Base-by-base conservation (phyloP, 1,284 basidiomycete genomes). In the Papiliotrema terrestris region DNA sequence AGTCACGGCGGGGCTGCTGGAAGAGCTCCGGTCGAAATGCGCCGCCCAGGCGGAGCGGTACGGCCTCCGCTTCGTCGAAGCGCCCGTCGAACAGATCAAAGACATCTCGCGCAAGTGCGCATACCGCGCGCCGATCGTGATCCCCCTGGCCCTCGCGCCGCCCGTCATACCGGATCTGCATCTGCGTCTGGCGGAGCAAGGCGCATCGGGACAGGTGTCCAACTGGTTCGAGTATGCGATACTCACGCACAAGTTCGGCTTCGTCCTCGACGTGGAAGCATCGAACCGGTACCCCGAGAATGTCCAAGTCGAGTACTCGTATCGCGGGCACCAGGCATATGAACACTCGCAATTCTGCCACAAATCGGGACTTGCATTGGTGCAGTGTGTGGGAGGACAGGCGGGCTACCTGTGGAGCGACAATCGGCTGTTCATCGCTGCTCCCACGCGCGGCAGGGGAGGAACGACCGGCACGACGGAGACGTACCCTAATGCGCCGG, bases 1-100 rank as follows among this genome's bases (percentile, higher is more conserved):
- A 9, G 91, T 93, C 0, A 94, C 92, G 0, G 90, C 92, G n/a
- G 85, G 90, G n/a, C 87, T 88, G 60, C 89, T 98, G 56, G 95
- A 98, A 61, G 92, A 96, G 64, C 81, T 88, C 38, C 81, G 98
- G 11, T 85, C 88, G 41, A 83, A 84, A 51, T 96, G 93, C 89
- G 86, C 85, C 47, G 82, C 89, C 35, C 83, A 84, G 1, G 89
- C 96, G 36, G 93, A 97, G 65, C 83, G 87, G 45, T 94, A 94
- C 63, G 95, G 95, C 1, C 80, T 98, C 53, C 90, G 87, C 64
- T 83, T 98, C 9, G 89, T 98, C 46, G 95, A 98, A 72, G 89
- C 89, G 0, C 92, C 91, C 57, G 90, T 94, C 25, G 85, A 86
- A 41, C 89, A 92, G 70, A 91, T 80, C 69, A 83, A 84, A 71